Evolutionary conservation across 352 stramenopile species (phyloP).

Genomic region (Pythium rishiriense): DNA sequence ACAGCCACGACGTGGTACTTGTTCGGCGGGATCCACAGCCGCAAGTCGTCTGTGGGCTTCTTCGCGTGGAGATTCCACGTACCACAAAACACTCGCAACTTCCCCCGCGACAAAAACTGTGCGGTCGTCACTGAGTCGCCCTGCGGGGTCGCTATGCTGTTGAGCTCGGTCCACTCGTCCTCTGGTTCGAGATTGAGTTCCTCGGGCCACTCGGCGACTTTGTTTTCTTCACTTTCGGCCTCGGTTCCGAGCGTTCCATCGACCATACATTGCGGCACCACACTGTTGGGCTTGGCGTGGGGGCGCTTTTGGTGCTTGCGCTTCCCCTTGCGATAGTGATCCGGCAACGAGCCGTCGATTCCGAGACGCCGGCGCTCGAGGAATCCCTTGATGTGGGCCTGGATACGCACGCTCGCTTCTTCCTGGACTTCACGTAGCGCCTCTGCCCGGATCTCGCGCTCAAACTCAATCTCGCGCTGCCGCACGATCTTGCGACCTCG

Average conservation of each 20-base stretch:
- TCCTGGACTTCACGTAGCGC: slow-evolving; percentile 37
- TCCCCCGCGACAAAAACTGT: slow-evolving; percentile 41
- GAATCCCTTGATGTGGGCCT: slow-evolving; percentile 40
- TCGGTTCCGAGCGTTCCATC: background rate
- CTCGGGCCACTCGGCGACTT: slow-evolving; percentile 44
- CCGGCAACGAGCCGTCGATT: background rate
- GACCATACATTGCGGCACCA: slow-evolving; percentile 11
- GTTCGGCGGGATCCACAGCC: slow-evolving; percentile 69
- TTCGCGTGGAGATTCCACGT: slow-evolving; percentile 89
- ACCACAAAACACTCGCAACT: slow-evolving; percentile 72
- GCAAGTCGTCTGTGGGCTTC: slow-evolving; percentile 57
- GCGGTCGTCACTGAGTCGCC: slow-evolving; percentile 36
- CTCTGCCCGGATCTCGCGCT: slow-evolving; percentile 44
- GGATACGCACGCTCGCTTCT: slow-evolving; percentile 38
- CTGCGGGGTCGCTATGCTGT: slow-evolving; percentile 23
- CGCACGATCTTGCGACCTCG: slow-evolving; percentile 29
- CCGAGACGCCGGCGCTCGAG: slow-evolving; percentile 19
- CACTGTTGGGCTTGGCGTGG: slow-evolving; percentile 17
- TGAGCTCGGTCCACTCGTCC: slow-evolving; percentile 59
- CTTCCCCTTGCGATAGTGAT: background rate
- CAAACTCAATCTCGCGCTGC: slow-evolving; percentile 24
- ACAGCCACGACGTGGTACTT: slow-evolving; percentile 88
- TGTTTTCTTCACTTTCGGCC: slow-evolving; percentile 25
- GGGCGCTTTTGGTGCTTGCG: slow-evolving; percentile 9
- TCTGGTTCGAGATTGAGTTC: slow-evolving; percentile 49